Evolutionary conservation across 1,139 yeast species (phyloP).

Genomic region (Pichia sp.): DNA sequence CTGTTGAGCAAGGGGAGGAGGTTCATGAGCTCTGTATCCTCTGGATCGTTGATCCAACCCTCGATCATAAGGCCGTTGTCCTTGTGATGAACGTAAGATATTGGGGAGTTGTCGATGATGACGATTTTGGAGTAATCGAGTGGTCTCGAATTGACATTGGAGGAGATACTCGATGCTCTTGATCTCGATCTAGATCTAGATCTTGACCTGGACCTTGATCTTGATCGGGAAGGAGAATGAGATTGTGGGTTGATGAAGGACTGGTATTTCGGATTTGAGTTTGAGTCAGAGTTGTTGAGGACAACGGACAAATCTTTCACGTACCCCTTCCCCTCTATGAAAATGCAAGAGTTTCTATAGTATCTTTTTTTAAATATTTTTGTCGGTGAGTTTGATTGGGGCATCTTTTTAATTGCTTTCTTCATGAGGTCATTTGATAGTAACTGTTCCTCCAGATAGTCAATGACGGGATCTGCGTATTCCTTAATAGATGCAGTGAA

Average conservation of each 20-base stretch:
- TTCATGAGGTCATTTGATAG: conserved; percentile 18
- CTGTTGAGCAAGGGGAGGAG: conserved; percentile 77
- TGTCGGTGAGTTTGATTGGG: conserved; percentile 5
- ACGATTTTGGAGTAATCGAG: conserved; percentile 62
- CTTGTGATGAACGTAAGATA: conserved; percentile 76
- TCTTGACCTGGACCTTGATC: conserved; percentile 7
- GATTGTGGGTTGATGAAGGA: background rate
- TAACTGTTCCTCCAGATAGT: conserved; percentile 63
- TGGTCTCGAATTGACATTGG: conserved; percentile 2
- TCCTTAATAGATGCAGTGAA: conserved; percentile 94
- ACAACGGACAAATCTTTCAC: conserved; percentile 67
- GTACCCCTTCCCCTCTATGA: conserved; percentile 71
- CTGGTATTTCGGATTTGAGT: background rate
- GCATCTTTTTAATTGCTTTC: conserved; percentile 3
- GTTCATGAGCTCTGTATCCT: conserved; percentile 74
- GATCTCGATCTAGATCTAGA: conserved; percentile 9
- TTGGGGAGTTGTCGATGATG: conserved; percentile 87
- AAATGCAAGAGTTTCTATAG: conserved; percentile 76
- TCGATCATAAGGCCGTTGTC: conserved; percentile 88
- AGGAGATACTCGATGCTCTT: conserved; percentile 2
- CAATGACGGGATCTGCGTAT: conserved; percentile 95
- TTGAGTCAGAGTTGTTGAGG: background rate
- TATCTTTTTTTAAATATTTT: conserved; percentile 51
- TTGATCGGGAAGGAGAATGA: background rate
- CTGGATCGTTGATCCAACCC: conserved; percentile 96